Base-by-base conservation (phyloP, 208 protist genomes). In the Angomonas deanei region DNA sequence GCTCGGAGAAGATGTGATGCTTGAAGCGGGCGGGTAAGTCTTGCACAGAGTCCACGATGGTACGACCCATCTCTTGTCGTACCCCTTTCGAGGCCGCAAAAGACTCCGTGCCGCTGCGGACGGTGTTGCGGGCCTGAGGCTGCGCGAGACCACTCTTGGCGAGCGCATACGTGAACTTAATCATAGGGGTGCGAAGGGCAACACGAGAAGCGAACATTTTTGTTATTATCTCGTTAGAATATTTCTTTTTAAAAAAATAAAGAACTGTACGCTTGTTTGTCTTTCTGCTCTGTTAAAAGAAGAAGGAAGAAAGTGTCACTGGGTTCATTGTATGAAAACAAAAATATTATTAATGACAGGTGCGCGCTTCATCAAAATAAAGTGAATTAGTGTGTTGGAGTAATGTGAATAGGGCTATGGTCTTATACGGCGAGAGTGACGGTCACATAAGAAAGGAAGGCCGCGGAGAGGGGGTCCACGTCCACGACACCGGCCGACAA, bases 131-230 rank as follows among this genome's bases (percentile, higher is more conserved):
- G 28, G 27, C n/a, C 34, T 1, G 26, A 46, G 39, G 32, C 39
- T 46, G 31, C 38, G 26, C 0, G 13, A 21, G 23, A 11, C 61
- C 72, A 46, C 53, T 75, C 70, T 90, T 94, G 32, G 76, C 70
- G 38, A 86, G 57, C 17, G 84, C 88, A 61, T 91, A 85, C 10
- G 64, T 83, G 65, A 94, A 94, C 13, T 75, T 72, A 36, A 94
- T 94, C 30, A 81, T 70, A 33, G 88, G 84, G 26, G 69, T 64
- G 52, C 72, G 82, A 6, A 68, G 72, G 23, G 49, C 50, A 19
- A 74, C 46, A 24, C 75, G 81, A 23, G 55, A 6, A 31, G 69
- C 62, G 34, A 84, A 58, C 76, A 91, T 80, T 28, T 64, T 50
- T 58, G 5, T n/a, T 4, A 42, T 10, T 59, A 62, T 11, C 36